Evolutionary conservation across 2,329 filamentous ascomycete species (phyloP).

Genomic region (Pseudocercospora cruenta): DNA sequence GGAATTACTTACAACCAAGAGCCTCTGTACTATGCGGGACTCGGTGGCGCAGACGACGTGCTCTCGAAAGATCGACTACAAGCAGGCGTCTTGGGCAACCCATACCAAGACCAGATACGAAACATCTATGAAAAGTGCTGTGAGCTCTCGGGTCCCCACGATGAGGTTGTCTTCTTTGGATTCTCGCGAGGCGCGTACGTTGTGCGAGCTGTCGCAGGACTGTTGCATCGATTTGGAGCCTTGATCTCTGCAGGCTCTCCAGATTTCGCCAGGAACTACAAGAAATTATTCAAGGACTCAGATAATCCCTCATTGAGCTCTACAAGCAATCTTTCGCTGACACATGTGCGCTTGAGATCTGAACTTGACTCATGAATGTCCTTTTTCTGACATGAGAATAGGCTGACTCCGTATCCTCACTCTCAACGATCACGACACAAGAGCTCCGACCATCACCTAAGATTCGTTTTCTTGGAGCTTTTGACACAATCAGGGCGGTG

Average conservation of each 20-base stretch:
- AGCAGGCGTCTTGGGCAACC: constrained; percentile 22
- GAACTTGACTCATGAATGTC: no score
- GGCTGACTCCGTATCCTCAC: constrained; percentile 16
- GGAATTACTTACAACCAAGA: constrained; percentile 20
- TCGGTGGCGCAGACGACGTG: constrained; percentile 25
- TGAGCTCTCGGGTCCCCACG: constrained; percentile 27
- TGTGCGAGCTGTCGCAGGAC: constrained; percentile 45
- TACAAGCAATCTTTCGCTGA: neutral
- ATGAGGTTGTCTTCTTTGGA: constrained; percentile 48
- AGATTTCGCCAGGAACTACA: constrained; percentile 37
- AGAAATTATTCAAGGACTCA: constrained; percentile 32
- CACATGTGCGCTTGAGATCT: neutral
- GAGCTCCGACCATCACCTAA: constrained; percentile 33
- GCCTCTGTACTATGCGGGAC: constrained; percentile 23
- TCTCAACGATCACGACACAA: constrained; percentile 13
- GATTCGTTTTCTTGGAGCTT: constrained; percentile 45
- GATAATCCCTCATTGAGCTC: constrained; percentile 20
- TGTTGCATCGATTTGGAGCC: constrained; percentile 43
- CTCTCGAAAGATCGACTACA: constrained; percentile 25
- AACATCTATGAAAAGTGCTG: constrained; percentile 33
- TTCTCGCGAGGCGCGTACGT: constrained; percentile 48
- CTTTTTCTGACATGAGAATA: neutral
- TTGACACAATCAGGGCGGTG: constrained; percentile 43
- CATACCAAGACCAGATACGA: constrained; percentile 30
- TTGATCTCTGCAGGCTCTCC: constrained; percentile 29